Conservation (phyloP, 2,329 filamentous ascomycete genomes). For the Juglanconis sp. region DNA sequence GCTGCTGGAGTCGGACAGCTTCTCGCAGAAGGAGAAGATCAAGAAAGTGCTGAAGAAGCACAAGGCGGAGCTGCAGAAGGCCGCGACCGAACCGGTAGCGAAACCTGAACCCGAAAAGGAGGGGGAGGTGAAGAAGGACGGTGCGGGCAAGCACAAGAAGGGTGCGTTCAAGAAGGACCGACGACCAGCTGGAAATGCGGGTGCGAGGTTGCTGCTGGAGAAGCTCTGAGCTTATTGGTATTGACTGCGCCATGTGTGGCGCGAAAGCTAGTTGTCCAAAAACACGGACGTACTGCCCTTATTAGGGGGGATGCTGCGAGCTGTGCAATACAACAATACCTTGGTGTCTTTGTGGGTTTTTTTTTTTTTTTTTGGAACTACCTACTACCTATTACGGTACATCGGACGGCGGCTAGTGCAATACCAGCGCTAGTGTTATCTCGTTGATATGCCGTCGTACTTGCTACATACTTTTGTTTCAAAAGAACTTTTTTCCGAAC, state of each 20-base stretch:
- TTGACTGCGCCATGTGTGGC: not conserved
- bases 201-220: constrained; percentile 58
- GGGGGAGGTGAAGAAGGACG: constrained; percentile 43
- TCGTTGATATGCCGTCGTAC: too few species aligned
- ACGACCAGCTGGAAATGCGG: constrained; percentile 55
- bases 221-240: constrained; percentile 40
- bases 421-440: too few species aligned
- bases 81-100: constrained; percentile 55
- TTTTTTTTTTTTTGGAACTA: too few species aligned
- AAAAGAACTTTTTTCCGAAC: too few species aligned
- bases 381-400: too few species aligned
- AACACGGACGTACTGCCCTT: not conserved
- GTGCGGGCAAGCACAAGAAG: constrained; percentile 41
- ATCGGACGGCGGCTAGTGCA: too few species aligned
- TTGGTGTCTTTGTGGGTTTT: too few species aligned
- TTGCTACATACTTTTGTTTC: too few species aligned
- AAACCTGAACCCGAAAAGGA: constrained; percentile 41
- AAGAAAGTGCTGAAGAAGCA: constrained; percentile 69
- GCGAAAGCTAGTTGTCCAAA: not conserved
- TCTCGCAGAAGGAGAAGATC: constrained; percentile 64
- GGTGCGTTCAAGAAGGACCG: constrained; percentile 39
- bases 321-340: not conserved
- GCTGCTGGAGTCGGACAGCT: constrained; percentile 72
- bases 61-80: constrained; percentile 67
- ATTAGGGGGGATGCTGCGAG: not conserved